These are phyloP conservation scores for Pulveroboletus frians DNA, from an alignment of 768 basidiomycete genomes.

Conservation along the genomic window DNA sequence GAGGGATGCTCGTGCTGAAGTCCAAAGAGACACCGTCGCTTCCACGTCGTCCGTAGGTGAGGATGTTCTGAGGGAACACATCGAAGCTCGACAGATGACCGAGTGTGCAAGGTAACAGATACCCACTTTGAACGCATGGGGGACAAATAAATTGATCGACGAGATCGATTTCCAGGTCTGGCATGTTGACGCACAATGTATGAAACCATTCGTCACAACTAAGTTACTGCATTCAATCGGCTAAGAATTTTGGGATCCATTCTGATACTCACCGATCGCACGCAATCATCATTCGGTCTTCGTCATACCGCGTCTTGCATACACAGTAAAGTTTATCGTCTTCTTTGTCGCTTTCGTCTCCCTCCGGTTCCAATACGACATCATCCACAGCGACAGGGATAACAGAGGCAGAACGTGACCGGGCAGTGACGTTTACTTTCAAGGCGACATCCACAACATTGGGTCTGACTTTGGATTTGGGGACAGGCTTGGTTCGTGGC, in stretches of 20 bases:
- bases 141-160: constrained; percentile 94
- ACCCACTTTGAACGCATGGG: constrained; percentile 68
- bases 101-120: neutral
- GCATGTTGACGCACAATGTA: constrained; percentile 76
- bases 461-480: constrained; percentile 27
- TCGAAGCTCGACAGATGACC: neutral
- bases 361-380: constrained; percentile 44
- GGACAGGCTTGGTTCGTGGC: constrained; percentile 27
- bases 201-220: constrained; percentile 98
- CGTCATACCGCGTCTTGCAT: constrained; percentile 83
- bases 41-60: constrained; percentile 69
- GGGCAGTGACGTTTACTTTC: constrained; percentile 32
- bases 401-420: constrained; percentile 68
- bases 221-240: neutral
- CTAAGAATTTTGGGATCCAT: neutral
- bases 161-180: constrained; percentile 76
- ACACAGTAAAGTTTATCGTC: constrained; percentile 76
- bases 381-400: constrained; percentile 49
- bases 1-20: constrained; percentile 56
- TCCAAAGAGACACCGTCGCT: constrained; percentile 70
- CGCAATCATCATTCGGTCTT: constrained; percentile 87
- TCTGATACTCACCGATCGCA: constrained; percentile 69
- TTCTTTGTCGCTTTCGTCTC: constrained; percentile 39
- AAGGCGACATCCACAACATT: constrained; percentile 7
- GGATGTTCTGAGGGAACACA: constrained; percentile 46